Percentiles rank a stretch among this genome's conserved stretches.
Evolutionary conservation across 805 yeast genomes (phyloP).

Genomic region (Lipomyces chichibuensis): DNA sequence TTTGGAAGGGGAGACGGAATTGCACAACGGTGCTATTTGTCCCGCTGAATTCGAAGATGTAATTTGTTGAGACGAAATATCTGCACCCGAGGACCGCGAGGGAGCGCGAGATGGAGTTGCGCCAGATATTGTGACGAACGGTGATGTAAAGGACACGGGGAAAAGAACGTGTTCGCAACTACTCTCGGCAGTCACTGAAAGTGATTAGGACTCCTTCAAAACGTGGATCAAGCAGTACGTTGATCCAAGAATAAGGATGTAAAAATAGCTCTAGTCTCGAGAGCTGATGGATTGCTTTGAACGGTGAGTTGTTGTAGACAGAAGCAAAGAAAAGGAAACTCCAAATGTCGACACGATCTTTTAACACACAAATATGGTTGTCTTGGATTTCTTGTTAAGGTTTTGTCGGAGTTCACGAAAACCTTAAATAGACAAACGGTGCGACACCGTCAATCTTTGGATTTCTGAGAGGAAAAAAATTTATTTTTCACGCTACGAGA

Average conservation of each 20-base stretch:
- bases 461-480: too few species aligned
- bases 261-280: neutral
- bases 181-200: neutral
- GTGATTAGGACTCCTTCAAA: neutral
- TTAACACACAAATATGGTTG: too few species aligned
- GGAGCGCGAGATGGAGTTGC: slow-evolving; percentile 14
- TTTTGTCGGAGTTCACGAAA: neutral
- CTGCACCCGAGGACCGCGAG: slow-evolving; percentile 11
- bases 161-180: slow-evolving; percentile 5
- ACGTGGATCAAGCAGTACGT: neutral
- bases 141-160: neutral
- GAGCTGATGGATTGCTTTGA: neutral
- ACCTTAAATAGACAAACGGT: neutral
- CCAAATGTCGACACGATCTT: neutral
- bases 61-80: slow-evolving; percentile 11
- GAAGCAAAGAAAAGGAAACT: neutral
- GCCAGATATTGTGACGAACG: slow-evolving; percentile 14
- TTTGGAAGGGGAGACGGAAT: slow-evolving; percentile 16
- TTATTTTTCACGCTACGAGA: too few species aligned
- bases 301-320: neutral
- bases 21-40: slow-evolving; percentile 5
- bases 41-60: slow-evolving; percentile 3
- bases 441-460: too few species aligned
- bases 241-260: neutral
- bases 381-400: neutral